Evolutionary conservation across 768 basidiomycete genomes (phyloP).

Genomic region (Tulasnella sp.): DNA sequence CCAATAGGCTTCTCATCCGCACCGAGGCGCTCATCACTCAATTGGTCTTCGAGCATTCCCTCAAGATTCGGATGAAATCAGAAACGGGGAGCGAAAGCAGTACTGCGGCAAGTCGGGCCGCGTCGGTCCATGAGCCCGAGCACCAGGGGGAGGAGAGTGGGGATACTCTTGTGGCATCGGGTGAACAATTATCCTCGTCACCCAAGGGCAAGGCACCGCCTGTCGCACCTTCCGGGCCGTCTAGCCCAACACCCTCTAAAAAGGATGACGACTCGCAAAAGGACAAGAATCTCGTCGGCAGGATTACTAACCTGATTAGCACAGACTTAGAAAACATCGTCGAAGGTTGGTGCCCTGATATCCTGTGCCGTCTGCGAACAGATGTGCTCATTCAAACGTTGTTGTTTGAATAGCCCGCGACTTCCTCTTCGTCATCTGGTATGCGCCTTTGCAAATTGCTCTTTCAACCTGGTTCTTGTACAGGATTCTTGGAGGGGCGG

Average conservation of each 20-base stretch:
- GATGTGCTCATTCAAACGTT: too few species aligned
- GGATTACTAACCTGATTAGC: conserved; percentile 76
- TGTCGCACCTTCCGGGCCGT: neutral
- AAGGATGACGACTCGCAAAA: conserved; percentile 37
- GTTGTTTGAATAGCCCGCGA: conserved; percentile 40
- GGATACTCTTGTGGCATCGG: conserved; percentile 20
- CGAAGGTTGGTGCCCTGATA: conserved; percentile 38
- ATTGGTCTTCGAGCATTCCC: conserved; percentile 83
- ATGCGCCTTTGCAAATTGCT: conserved; percentile 49
- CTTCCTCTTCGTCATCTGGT: conserved; percentile 45
- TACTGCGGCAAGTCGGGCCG: conserved; percentile 38
- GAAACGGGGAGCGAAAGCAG: conserved; percentile 38
- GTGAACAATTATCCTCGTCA: conserved; percentile 9
- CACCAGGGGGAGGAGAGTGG: neutral
- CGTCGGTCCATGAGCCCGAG: neutral
- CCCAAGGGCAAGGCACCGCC: neutral
- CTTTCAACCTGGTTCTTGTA: conserved; percentile 52
- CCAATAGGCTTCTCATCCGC: conserved; percentile 54
- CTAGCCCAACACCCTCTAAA: conserved; percentile 14
- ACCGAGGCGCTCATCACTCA: conserved; percentile 58
- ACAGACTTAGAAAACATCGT: conserved; percentile 57
- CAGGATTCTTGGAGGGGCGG: conserved; percentile 56
- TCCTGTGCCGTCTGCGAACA: neutral
- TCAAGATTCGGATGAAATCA: conserved; percentile 63
- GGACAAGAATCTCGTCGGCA: conserved; percentile 63